Evolutionary conservation across 2,329 filamentous ascomycete genomes (phyloP).

Genomic region (Botrytis aclada): DNA sequence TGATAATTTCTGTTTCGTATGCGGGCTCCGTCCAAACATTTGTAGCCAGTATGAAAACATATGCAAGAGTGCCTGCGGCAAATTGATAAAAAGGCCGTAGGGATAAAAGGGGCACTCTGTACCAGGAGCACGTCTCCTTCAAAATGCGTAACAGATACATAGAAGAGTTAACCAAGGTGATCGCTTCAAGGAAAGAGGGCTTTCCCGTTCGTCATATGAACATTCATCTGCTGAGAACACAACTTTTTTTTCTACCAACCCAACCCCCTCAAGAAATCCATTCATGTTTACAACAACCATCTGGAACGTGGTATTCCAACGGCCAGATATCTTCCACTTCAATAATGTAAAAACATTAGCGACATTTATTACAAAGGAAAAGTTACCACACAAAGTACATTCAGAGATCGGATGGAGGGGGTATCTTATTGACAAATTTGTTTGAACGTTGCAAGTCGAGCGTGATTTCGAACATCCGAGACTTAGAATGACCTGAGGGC

Average conservation of each 20-base stretch:
- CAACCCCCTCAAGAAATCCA: conserved; percentile 24
- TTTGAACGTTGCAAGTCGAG: conserved; percentile 29
- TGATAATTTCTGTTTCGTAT: conserved; percentile 3
- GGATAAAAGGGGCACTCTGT: conserved; percentile 28
- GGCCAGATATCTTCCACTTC: conserved; percentile 25
- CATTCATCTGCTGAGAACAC: conserved; percentile 35
- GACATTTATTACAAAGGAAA: conserved; percentile 38
- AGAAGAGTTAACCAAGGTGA: conserved; percentile 33
- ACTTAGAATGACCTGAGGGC: conserved; percentile 8
- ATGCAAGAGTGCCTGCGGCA: conserved; percentile 36
- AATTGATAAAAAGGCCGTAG: conserved; percentile 28
- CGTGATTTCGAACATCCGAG: conserved; percentile 26
- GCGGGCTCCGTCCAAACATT: conserved; percentile 14
- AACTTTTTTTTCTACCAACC: conserved; percentile 19
- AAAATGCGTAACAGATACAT: conserved; percentile 29
- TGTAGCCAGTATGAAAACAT: conserved; percentile 24
- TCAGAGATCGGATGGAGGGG: conserved; percentile 13
- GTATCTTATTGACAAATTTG: conserved; percentile 28
- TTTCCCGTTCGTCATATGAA: conserved; percentile 30
- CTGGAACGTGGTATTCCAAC: conserved; percentile 23
- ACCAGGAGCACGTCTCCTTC: conserved; percentile 29
- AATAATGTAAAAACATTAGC: conserved; percentile 38
- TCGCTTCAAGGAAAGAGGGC: conserved; percentile 33
- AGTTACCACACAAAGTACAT: conserved; percentile 18
- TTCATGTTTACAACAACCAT: conserved; percentile 28